A percentile compares a stretch with the other conserved stretches of the same genome.
These are phyloP conservation scores for Mollisia scopiformis DNA, from an alignment of 2,329 filamentous ascomycete species.

Conservation along the genomic window DNA sequence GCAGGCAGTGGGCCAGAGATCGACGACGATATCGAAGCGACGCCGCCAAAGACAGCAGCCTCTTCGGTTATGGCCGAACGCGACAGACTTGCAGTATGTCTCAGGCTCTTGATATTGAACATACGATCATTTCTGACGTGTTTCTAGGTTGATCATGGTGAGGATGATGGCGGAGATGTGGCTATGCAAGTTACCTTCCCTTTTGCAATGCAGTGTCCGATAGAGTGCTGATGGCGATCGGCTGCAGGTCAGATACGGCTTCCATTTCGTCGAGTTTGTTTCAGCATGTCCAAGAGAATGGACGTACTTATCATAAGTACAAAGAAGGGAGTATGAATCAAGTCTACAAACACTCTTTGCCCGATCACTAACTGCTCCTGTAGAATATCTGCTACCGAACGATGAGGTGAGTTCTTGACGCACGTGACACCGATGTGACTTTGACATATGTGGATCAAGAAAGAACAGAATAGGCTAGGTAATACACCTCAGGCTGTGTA, in stretches of 20 bases:
- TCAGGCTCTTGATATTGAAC: neutral
- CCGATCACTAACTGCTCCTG: neutral
- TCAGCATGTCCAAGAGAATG: constrained; percentile 25
- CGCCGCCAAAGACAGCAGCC: neutral
- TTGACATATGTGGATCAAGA: neutral
- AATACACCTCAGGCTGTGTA: neutral
- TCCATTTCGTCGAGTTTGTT: constrained; percentile 23
- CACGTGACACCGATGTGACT: neutral
- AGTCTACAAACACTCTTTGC: neutral
- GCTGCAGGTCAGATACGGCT: constrained; percentile 1
- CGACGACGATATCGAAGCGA: neutral
- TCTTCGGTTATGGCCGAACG: neutral
- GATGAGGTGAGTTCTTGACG: constrained; percentile 7
- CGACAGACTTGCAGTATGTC: neutral
- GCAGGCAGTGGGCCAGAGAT: no score
- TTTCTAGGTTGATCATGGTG: neutral
- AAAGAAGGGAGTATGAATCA: constrained; percentile 21
- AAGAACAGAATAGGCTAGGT: constrained; percentile 20
- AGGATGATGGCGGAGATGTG: neutral
- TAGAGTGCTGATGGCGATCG: neutral
- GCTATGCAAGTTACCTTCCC: neutral
- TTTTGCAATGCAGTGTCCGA: neutral
- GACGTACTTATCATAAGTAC: constrained; percentile 27
- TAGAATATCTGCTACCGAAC: constrained; percentile 19
- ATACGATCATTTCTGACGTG: neutral